Percentiles rank a stretch among this genome's conserved stretches.
Evolutionary conservation across 176 grass and related monocot species (phyloP).

Genomic region (Eleusine coracana): DNA sequence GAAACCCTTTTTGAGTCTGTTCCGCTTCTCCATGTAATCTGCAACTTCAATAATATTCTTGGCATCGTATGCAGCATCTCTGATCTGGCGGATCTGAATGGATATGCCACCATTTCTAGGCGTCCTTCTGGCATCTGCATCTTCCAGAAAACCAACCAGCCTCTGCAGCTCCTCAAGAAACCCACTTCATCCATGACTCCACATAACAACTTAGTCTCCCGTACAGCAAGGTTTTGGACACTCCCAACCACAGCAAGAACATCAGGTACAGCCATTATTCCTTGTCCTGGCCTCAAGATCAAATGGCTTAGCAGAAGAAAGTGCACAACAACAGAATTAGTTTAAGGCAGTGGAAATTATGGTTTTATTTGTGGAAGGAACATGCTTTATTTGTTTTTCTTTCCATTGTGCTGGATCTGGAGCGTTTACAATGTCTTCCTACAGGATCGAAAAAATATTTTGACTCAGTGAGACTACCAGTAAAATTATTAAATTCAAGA

Average conservation of each 20-base stretch:
- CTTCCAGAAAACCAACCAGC: slow-evolving; percentile 28
- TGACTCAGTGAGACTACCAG: too few species aligned
- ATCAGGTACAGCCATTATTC: slow-evolving; percentile 4
- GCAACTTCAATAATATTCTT: slow-evolving; percentile 10
- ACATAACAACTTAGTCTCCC: neutral
- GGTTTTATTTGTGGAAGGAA: too few species aligned
- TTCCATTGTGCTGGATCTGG: too few species aligned
- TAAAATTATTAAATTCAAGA: too few species aligned
- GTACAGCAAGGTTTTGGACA: neutral
- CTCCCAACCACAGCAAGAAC: neutral
- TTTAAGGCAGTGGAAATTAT: too few species aligned
- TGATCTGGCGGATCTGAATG: slow-evolving; percentile 6
- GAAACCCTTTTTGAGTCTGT: slow-evolving; percentile 18
- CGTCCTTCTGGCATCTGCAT: neutral
- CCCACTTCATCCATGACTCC: neutral
- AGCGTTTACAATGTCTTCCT: too few species aligned
- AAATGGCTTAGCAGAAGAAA: too few species aligned
- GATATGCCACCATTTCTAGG: neutral
- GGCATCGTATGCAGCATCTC: slow-evolving; percentile 19
- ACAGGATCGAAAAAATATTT: too few species aligned
- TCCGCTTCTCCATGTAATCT: slow-evolving; percentile 8
- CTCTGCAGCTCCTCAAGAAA: slow-evolving; percentile 8
- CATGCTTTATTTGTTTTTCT: too few species aligned
- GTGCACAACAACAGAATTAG: too few species aligned
- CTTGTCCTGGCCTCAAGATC: neutral